phyloP scores from a whole-genome alignment of 441 rosid genomes.

The Croton laevigatus region DNA sequence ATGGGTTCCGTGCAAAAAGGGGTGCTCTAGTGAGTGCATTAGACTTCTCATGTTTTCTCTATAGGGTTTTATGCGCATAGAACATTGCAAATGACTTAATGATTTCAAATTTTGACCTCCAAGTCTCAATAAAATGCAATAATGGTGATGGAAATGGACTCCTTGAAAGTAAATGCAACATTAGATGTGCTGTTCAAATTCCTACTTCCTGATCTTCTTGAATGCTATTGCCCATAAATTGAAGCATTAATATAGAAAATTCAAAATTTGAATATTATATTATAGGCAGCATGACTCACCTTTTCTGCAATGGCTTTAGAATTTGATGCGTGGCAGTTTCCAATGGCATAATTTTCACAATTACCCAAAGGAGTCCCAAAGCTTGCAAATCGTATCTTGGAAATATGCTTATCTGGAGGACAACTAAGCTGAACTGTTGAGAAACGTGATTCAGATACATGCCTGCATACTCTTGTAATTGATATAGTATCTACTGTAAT shows the following conservation, averaged over 20 bases:
- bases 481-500: constrained; percentile 51
- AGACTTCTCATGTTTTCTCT: no score
- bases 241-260: not conserved
- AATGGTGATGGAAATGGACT: not conserved
- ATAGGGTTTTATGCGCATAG: no score
- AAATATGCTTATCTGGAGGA: constrained; percentile 41
- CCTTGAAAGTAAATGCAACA: not conserved
- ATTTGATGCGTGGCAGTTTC: constrained; percentile 40
- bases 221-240: not conserved
- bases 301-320: constrained; percentile 40
- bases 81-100: not conserved
- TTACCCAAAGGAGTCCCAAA: constrained; percentile 48
- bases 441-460: constrained; percentile 31
- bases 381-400: constrained; percentile 52
- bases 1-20: no score
- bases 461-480: constrained; percentile 32
- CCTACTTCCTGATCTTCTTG: not conserved
- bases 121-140: not conserved
- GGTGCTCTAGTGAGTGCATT: no score
- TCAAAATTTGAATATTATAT: not conserved
- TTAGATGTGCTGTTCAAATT: not conserved
- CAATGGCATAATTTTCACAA: constrained; percentile 38
- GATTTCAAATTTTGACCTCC: not conserved
- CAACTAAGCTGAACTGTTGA: constrained; percentile 45
- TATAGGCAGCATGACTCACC: constrained; percentile 25